Evolutionary conservation across 2,329 filamentous ascomycete species (phyloP).

Genomic region (Mollisiaceae sp.): DNA sequence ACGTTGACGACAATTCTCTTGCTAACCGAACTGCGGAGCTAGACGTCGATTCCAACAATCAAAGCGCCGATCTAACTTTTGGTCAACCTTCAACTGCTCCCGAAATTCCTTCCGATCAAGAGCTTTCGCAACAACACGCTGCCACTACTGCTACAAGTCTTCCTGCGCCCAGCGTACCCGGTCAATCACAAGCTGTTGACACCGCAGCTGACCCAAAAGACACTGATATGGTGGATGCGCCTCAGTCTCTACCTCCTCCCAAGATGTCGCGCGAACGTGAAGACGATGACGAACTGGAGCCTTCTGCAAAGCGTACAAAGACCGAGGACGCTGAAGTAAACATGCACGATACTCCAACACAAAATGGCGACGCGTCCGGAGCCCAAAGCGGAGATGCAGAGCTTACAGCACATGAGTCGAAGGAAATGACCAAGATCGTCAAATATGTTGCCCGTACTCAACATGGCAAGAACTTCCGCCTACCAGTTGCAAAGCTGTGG

Average conservation of each 20-base stretch:
- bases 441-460: slow-evolving; percentile 86
- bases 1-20: slow-evolving; percentile 20
- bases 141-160: background rate
- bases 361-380: slow-evolving; percentile 33
- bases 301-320: slow-evolving; percentile 80
- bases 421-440: slow-evolving; percentile 68
- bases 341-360: slow-evolving; percentile 28
- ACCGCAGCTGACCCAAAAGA: slow-evolving; percentile 8
- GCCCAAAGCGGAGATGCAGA: slow-evolving; percentile 12
- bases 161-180: background rate
- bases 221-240: slow-evolving; percentile 41
- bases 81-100: background rate
- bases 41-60: background rate
- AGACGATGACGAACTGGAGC: slow-evolving; percentile 70
- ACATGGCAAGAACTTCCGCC: slow-evolving; percentile 74
- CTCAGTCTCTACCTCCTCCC: slow-evolving; percentile 40
- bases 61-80: slow-evolving; percentile 10
- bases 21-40: slow-evolving; percentile 1
- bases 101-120: slow-evolving; percentile 10
- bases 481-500: slow-evolving; percentile 78
- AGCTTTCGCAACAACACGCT: background rate
- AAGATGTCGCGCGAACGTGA: slow-evolving; percentile 80
- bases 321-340: slow-evolving; percentile 57
- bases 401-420: slow-evolving; percentile 64
- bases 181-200: slow-evolving; percentile 2